Conservation (phyloP, 2,329 filamentous ascomycete species). For the Colletotrichum noveboracense region DNA sequence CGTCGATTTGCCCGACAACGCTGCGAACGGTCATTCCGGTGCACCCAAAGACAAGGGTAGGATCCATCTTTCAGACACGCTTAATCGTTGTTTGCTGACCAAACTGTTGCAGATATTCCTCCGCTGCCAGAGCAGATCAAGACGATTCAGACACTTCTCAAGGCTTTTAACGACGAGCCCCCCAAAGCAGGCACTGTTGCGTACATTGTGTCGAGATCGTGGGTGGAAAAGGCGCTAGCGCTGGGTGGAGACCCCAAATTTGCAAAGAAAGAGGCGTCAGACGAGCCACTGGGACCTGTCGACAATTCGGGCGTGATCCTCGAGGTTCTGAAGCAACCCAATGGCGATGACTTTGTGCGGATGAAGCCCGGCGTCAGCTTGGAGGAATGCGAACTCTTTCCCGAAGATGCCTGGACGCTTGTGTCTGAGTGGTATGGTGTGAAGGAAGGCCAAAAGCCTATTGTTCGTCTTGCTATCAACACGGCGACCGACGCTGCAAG, state of each 20-base stretch:
- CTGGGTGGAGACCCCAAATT: slow-evolving; percentile 64
- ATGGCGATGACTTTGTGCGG: slow-evolving; percentile 68
- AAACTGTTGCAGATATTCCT: slow-evolving; percentile 31
- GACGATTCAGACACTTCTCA: slow-evolving; percentile 68
- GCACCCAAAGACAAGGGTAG: slow-evolving; percentile 3
- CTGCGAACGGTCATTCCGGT: background rate
- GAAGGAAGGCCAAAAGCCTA: slow-evolving; percentile 70
- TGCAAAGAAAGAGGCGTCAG: slow-evolving; percentile 62
- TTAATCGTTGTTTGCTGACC: background rate
- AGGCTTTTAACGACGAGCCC: slow-evolving; percentile 55
- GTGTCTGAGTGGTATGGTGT: slow-evolving; percentile 85
- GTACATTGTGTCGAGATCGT: slow-evolving; percentile 79
- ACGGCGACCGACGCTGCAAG: slow-evolving; percentile 64
- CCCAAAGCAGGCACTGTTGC: slow-evolving; percentile 75
- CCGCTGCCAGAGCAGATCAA: slow-evolving; percentile 68
- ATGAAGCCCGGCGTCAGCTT: slow-evolving; percentile 71
- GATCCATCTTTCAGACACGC: background rate
- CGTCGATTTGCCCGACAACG: slow-evolving; percentile 39
- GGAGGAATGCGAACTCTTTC: slow-evolving; percentile 80
- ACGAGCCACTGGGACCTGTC: slow-evolving; percentile 74
- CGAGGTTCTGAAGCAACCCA: slow-evolving; percentile 58
- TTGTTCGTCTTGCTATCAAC: slow-evolving; percentile 80
- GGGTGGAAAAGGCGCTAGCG: slow-evolving; percentile 77
- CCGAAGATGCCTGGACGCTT: slow-evolving; percentile 80
- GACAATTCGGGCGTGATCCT: slow-evolving; percentile 86